Evolutionary conservation across 352 stramenopile species (phyloP), one percentile per base, ranked within the genome.

Genomic region (Pythium guiyangense): DNA sequence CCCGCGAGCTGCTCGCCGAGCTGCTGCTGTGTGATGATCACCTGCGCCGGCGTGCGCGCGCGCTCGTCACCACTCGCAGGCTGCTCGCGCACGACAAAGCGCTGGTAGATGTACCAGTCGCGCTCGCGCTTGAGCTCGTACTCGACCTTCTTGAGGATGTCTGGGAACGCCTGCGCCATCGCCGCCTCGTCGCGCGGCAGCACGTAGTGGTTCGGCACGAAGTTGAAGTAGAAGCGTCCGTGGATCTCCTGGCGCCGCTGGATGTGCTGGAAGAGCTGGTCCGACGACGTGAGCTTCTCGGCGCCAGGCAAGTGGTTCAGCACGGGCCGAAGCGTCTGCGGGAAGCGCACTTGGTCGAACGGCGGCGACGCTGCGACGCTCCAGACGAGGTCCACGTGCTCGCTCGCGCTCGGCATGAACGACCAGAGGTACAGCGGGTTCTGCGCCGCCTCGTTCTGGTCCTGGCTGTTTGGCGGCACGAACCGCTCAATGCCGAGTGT

Each of bases 221-320:
- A 92, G 54, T 87, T 66, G 51, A 86, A 94, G 53, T 76, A 79
- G 58, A 76, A 88, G 56, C 79, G 83, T 17, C 67, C 66, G 27
- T 87, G 71, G 34, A 68, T 70, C 54, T 71, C 60, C 62, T 88
- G 69, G 54, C 66, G 71, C 51, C 58, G 50, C 31, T 57, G 26
- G 26, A 90, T 60, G 57, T 92, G 77, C 26, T 73, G 59, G 40
- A 63, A 54, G 17, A 92, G 68, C n/a, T 53, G 54, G 44, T 85
- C 71, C 31, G 34, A 49, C 10, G 71, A 74, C 20, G 70, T 78
- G 54, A 94, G 64, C 20, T 64, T 58, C 29, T 74, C 66, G 1
- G 74, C 69, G 9, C 82, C 85, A 14, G 83, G 85, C 10, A 94
- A 45, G 55, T 77, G 79, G 63, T 93, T 94, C 60, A 94, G 54